phyloP scores from a whole-genome alignment of 345 rosid genomes.

The Mangifera indica region DNA sequence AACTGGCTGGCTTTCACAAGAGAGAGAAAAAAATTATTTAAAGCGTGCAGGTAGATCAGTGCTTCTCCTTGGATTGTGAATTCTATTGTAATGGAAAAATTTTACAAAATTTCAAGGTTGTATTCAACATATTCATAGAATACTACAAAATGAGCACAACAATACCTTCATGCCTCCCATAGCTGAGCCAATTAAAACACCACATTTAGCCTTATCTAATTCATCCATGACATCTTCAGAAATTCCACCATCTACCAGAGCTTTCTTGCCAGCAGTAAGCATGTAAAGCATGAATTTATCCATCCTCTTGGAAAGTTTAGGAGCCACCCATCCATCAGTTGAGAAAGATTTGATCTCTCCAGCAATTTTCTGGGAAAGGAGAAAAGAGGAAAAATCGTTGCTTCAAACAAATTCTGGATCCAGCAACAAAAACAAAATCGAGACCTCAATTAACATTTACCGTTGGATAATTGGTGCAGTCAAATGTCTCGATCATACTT shows the following conservation, averaged over 20 bases:
- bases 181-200: slow-evolving; percentile 92
- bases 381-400: slow-evolving; percentile 8
- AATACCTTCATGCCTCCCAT: slow-evolving; percentile 94
- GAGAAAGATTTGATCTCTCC: slow-evolving; percentile 87
- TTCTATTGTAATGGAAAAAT: neutral
- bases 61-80: neutral
- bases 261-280: slow-evolving; percentile 94
- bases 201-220: slow-evolving; percentile 77
- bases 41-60: neutral
- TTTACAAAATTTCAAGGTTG: neutral
- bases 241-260: slow-evolving; percentile 82
- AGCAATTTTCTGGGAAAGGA: slow-evolving; percentile 66
- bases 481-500: slow-evolving; percentile 80
- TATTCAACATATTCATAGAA: neutral
- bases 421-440: slow-evolving; percentile 17
- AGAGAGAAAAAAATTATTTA: too few species aligned
- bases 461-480: slow-evolving; percentile 76
- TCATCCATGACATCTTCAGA: slow-evolving; percentile 75
- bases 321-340: slow-evolving; percentile 85
- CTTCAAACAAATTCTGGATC: slow-evolving; percentile 12
- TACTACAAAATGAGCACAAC: neutral
- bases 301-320: slow-evolving; percentile 87
- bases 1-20: too few species aligned
- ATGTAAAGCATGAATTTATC: slow-evolving; percentile 95
- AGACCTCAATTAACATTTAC: slow-evolving; percentile 38